Percentiles rank a stretch among this genome's conserved stretches.
Evolutionary conservation across 345 rosid species (phyloP).

Genomic region (Gynandropsis gynandra): DNA sequence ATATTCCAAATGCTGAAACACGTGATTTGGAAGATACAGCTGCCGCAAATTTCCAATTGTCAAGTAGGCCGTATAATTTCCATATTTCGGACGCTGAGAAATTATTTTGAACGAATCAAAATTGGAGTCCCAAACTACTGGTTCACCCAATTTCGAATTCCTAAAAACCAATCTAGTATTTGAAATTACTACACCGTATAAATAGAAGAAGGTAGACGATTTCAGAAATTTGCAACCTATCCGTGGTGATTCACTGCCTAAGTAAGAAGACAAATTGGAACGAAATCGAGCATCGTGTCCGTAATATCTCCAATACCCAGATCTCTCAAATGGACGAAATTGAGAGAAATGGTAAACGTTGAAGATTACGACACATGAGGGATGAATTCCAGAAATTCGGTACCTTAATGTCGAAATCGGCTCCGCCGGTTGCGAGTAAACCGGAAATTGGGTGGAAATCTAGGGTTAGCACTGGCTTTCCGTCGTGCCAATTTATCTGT

Average conservation of each 20-base stretch:
- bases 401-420: conserved; percentile 93
- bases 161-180: too few relatives aligned
- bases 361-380: background rate
- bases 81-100: background rate
- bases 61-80: background rate
- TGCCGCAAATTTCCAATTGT: background rate
- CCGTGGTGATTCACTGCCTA: too few relatives aligned
- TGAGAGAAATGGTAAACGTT: background rate
- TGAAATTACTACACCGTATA: too few relatives aligned
- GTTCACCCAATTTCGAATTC: too few relatives aligned
- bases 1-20: background rate
- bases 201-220: too few relatives aligned
- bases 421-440: conserved; percentile 94
- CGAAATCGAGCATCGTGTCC: too few relatives aligned
- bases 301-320: too few relatives aligned
- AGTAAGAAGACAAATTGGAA: too few relatives aligned
- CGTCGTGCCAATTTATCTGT: conserved; percentile 92
- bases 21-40: background rate
- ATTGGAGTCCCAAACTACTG: background rate
- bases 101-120: background rate
- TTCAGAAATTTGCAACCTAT: too few relatives aligned
- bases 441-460: conserved; percentile 80
- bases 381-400: background rate
- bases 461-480: conserved; percentile 76
- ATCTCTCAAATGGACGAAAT: too few relatives aligned